Percentiles rank a stretch among this genome's conserved stretches.
Conservation (phyloP, 2,329 filamentous ascomycete genomes). For the Claviceps arundinis region DNA sequence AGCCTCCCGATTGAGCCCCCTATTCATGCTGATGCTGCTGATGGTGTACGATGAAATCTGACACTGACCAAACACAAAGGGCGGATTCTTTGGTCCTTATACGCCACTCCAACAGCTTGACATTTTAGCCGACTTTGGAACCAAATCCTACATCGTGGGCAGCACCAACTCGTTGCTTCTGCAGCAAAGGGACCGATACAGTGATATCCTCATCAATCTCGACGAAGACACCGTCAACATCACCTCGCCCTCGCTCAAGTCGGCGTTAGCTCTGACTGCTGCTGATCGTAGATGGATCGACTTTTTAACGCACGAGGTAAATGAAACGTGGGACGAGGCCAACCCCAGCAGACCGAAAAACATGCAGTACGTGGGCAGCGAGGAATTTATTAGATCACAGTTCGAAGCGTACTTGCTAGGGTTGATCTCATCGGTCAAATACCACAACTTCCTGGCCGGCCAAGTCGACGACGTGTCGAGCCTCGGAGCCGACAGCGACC, state of each 20-base stretch:
- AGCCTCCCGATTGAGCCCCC: neutral
- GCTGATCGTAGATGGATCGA: slow-evolving; percentile 95
- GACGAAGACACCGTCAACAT: slow-evolving; percentile 81
- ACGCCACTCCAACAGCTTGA: slow-evolving; percentile 94
- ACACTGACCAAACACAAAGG: slow-evolving; percentile 32
- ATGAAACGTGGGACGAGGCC: slow-evolving; percentile 90
- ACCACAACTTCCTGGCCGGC: slow-evolving; percentile 59
- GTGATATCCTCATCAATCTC: slow-evolving; percentile 90
- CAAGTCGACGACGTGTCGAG: slow-evolving; percentile 56
- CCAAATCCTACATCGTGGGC: slow-evolving; percentile 94
- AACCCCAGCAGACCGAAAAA: slow-evolving; percentile 87
- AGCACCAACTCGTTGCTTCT: slow-evolving; percentile 90
- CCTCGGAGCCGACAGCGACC: slow-evolving; percentile 66
- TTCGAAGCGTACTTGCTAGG: slow-evolving; percentile 95
- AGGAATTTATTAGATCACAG: slow-evolving; percentile 93
- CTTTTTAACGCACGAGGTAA: slow-evolving; percentile 81
- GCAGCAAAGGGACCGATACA: slow-evolving; percentile 90
- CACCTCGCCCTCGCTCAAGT: slow-evolving; percentile 63
- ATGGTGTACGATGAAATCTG: neutral
- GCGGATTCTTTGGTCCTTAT: slow-evolving; percentile 90
- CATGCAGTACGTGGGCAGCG: slow-evolving; percentile 86
- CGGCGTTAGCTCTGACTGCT: slow-evolving; percentile 64
- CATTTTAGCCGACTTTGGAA: slow-evolving; percentile 80
- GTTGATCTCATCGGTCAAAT: slow-evolving; percentile 78
- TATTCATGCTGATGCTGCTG: neutral